Percentiles rank a stretch among this genome's conserved stretches.
Evolutionary conservation across 257 asterid species (phyloP).

Genomic region (Scutellaria barbata): DNA sequence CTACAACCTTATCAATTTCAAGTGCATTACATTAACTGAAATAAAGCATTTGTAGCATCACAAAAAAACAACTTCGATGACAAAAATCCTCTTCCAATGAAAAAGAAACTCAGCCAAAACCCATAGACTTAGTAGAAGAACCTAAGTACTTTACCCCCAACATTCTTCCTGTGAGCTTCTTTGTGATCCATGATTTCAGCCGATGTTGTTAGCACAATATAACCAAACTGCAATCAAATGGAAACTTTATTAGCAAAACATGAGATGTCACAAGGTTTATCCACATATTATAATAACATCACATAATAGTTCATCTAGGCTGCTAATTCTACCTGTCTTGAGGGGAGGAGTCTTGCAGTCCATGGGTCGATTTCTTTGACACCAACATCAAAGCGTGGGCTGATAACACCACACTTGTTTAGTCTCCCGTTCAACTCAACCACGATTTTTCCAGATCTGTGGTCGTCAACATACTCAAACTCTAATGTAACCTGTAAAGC

Average conservation of each 20-base stretch:
- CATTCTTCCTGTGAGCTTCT: conserved; percentile 45
- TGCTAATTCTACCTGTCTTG: conserved; percentile 34
- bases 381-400: conserved; percentile 46
- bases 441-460: conserved; percentile 40
- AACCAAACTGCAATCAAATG: conserved; percentile 38
- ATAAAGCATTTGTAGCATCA: not conserved
- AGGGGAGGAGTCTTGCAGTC: conserved; percentile 46
- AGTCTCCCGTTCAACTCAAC: conserved; percentile 47
- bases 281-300: no score
- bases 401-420: conserved; percentile 45
- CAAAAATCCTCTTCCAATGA: not conserved
- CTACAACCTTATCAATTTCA: not conserved
- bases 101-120: not conserved
- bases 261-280: not conserved
- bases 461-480: conserved; percentile 42
- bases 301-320: not conserved
- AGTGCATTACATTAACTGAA: not conserved
- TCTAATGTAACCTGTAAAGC: conserved; percentile 38
- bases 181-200: conserved; percentile 48
- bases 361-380: conserved; percentile 45
- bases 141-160: conserved; percentile 38
- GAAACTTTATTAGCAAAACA: not conserved
- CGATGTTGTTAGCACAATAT: conserved; percentile 41
- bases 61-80: not conserved
- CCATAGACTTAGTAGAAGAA: conserved; percentile 20